Evolutionary conservation across 352 stramenopile genomes (phyloP).

Genomic region (Pythium utonaiense): DNA sequence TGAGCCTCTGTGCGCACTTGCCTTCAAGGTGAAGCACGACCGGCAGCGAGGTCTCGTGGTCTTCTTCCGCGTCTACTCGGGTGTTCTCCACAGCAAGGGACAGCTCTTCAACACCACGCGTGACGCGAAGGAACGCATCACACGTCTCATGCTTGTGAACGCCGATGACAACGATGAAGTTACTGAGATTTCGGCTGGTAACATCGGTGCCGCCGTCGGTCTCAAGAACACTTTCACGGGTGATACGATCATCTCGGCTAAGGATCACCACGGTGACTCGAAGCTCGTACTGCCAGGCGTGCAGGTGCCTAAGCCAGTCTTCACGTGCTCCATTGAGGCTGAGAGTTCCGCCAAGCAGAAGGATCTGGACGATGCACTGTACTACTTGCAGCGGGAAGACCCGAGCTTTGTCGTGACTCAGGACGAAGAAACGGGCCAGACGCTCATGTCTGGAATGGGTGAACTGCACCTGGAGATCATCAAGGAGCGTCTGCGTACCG

Average conservation of each 20-base stretch:
- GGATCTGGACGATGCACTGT: conserved; percentile 82
- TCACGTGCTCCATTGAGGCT: conserved; percentile 90
- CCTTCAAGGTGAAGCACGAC: conserved; percentile 82
- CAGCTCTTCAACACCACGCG: conserved; percentile 75
- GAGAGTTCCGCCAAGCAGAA: conserved; percentile 84
- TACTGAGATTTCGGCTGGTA: conserved; percentile 77
- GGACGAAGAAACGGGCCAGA: conserved; percentile 97
- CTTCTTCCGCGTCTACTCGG: conserved; percentile 94
- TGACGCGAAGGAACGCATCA: conserved; percentile 55
- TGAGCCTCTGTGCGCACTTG: conserved; percentile 55
- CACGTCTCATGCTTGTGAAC: conserved; percentile 86
- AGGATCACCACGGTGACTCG: conserved; percentile 34
- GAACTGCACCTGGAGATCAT: conserved; percentile 95
- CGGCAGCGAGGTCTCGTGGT: conserved; percentile 73
- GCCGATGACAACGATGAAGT: conserved; percentile 89
- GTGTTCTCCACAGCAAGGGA: conserved; percentile 77
- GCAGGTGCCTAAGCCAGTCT: conserved; percentile 78
- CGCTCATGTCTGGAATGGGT: conserved; percentile 95
- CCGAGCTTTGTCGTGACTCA: conserved; percentile 95
- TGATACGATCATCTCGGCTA: conserved; percentile 90
- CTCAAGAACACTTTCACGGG: conserved; percentile 91
- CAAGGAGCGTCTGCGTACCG: conserved; percentile 84
- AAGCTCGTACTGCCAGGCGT: conserved; percentile 54
- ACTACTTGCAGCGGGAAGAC: conserved; percentile 88
- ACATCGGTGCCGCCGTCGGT: conserved; percentile 91